phyloP scores from a whole-genome alignment of 2,329 filamentous ascomycete species.

The Penicillium occitanis region DNA sequence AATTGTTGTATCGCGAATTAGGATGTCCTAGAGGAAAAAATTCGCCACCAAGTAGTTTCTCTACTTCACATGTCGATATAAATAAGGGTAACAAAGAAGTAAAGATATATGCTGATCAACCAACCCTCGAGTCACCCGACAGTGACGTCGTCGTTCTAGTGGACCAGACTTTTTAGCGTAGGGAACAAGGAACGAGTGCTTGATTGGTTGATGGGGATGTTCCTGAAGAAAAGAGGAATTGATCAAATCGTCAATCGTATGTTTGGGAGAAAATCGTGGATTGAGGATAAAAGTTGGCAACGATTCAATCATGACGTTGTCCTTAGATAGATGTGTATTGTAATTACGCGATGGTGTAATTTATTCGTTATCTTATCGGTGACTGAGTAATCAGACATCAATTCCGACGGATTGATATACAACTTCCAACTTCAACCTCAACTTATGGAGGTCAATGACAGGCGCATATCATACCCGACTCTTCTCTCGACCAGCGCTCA shows the following conservation, averaged over 20 bases:
- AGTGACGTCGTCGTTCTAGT: not conserved
- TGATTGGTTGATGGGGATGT: not conserved
- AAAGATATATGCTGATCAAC: not conserved
- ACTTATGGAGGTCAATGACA: not conserved
- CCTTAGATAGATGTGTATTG: not conserved
- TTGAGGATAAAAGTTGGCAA: not conserved
- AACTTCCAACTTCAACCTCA: not conserved
- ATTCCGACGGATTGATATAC: not conserved
- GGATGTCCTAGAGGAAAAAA: not conserved
- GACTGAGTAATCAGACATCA: not conserved
- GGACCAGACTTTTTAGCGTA: not conserved
- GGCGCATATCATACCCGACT: not conserved
- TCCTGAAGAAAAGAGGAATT: constrained; percentile 3
- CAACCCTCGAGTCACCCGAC: not conserved
- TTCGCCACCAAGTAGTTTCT: not conserved
- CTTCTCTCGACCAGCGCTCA: not conserved
- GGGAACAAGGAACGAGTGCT: not conserved
- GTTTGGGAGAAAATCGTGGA: not conserved
- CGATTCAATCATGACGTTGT: constrained; percentile 8
- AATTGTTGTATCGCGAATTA: not conserved
- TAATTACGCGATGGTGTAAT: not conserved
- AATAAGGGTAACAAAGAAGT: not conserved
- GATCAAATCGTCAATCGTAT: not conserved
- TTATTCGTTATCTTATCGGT: not conserved
- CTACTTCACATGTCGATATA: not conserved